These are phyloP conservation scores for Solanum sejunctum DNA, from an alignment of 257 asterid species.

Conservation along the genomic window DNA sequence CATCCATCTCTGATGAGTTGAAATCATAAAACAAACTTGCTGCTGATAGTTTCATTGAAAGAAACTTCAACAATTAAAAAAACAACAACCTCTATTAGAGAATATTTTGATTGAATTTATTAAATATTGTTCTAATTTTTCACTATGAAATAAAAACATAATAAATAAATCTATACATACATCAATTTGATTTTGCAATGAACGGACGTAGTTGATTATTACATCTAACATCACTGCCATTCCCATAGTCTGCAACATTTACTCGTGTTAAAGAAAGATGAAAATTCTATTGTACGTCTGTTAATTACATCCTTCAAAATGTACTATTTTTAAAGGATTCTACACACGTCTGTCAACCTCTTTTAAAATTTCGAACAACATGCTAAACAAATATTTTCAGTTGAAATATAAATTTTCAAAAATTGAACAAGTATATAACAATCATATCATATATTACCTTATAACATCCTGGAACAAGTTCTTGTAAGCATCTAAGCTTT, in stretches of 20 bases:
- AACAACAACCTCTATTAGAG: not conserved
- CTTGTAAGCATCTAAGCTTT: constrained; percentile 79
- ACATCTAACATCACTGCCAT: constrained; percentile 99
- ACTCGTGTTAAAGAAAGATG: not conserved
- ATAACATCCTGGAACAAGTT: constrained; percentile 92
- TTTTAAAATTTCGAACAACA: not conserved
- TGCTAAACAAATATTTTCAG: not conserved
- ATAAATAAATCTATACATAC: constrained; percentile 5
- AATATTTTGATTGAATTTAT: not conserved
- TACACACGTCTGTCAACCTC: not conserved
- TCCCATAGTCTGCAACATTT: constrained; percentile 77
- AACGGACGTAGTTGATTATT: constrained; percentile 68
- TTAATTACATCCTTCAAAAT: not conserved
- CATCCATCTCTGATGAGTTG: constrained; percentile 73
- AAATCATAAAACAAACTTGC: constrained; percentile 87
- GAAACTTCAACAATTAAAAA: constrained; percentile 29
- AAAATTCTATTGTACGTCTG: fast-evolving
- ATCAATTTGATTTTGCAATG: constrained; percentile 91
- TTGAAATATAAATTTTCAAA: not conserved
- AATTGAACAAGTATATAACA: not conserved
- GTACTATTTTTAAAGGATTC: not conserved
- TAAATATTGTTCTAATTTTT: not conserved
- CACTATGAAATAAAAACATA: not conserved
- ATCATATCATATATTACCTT: constrained; percentile 31
- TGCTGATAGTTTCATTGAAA: constrained; percentile 91